These are phyloP conservation scores for Populus pruinosa DNA, from an alignment of 345 rosid genomes.

Conservation along the genomic window DNA sequence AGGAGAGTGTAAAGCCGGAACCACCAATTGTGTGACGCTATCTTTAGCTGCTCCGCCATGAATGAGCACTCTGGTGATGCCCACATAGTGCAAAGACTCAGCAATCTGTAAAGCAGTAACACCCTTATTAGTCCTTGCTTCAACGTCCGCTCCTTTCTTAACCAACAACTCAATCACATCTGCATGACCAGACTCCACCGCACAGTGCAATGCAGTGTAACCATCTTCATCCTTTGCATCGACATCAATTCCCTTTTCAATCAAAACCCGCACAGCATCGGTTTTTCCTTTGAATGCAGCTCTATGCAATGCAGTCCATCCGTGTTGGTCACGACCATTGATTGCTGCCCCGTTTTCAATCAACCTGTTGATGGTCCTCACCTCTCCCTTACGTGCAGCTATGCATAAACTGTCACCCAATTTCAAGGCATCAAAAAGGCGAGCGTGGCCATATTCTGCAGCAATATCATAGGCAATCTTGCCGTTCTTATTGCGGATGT, in stretches of 20 bases:
- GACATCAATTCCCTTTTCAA: constrained; percentile 52
- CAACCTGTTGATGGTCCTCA: constrained; percentile 29
- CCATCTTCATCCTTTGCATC: constrained; percentile 59
- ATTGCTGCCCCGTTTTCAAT: constrained; percentile 50
- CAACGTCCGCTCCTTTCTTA: constrained; percentile 54
- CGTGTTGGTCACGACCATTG: constrained; percentile 52
- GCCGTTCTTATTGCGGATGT: constrained; percentile 40
- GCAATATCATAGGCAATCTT: constrained; percentile 52
- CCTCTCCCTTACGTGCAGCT: constrained; percentile 56
- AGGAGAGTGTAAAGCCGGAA: background rate
- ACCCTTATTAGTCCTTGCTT: constrained; percentile 49
- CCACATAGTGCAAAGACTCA: constrained; percentile 48
- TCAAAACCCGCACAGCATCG: constrained; percentile 35
- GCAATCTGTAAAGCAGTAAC: constrained; percentile 48
- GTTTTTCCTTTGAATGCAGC: constrained; percentile 52
- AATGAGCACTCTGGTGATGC: constrained; percentile 48
- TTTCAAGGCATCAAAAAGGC: constrained; percentile 45
- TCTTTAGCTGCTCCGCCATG: constrained; percentile 45
- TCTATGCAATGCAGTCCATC: constrained; percentile 69
- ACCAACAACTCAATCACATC: constrained; percentile 52
- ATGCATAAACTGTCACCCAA: constrained; percentile 50
- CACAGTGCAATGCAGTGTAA: constrained; percentile 64
- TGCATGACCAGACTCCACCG: constrained; percentile 50
- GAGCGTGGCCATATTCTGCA: constrained; percentile 43
- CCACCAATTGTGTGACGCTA: background rate